A percentile compares a stretch with the other conserved stretches of the same genome.
Evolutionary conservation across 768 basidiomycete genomes (phyloP).

Genomic region (Pleurotus sapidus): DNA sequence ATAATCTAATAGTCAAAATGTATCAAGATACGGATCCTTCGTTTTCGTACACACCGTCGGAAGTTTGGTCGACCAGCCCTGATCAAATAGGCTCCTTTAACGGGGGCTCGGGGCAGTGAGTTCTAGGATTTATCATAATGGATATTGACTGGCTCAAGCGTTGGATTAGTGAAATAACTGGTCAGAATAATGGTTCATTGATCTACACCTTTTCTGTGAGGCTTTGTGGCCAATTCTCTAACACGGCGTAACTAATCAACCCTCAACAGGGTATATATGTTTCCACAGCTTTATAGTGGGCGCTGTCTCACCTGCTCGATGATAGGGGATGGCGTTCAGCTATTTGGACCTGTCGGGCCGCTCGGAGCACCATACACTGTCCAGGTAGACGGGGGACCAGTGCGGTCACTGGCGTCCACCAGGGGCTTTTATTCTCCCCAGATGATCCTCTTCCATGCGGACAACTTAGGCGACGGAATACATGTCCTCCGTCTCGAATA

Average conservation of each 20-base stretch:
- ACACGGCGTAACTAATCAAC: neutral
- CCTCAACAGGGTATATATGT: slow-evolving; percentile 13
- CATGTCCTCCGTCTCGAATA: slow-evolving; percentile 27
- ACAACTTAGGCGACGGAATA: slow-evolving; percentile 15
- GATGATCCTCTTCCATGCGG: slow-evolving; percentile 22
- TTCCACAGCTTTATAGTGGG: neutral
- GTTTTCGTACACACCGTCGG: slow-evolving; percentile 31
- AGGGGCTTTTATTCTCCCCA: slow-evolving; percentile 21
- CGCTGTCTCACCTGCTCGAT: slow-evolving; percentile 6
- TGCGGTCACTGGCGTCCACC: slow-evolving; percentile 18
- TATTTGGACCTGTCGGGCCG: slow-evolving; percentile 41
- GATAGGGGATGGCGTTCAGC: slow-evolving; percentile 40
- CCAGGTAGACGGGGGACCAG: slow-evolving; percentile 27
- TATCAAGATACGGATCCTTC: slow-evolving; percentile 32
- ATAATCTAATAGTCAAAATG: slow-evolving; percentile 15
- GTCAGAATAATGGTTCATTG: slow-evolving; percentile 24
- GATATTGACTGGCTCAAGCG: neutral
- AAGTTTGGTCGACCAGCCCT: slow-evolving; percentile 31
- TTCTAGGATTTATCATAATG: neutral
- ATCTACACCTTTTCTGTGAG: slow-evolving; percentile 38
- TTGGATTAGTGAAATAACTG: slow-evolving; percentile 28
- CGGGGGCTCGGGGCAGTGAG: slow-evolving; percentile 42
- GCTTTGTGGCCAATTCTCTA: neutral
- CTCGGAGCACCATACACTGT: slow-evolving; percentile 29
- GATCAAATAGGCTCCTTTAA: slow-evolving; percentile 31